These are phyloP conservation scores for Penicillium cinerascens DNA, from an alignment of 495 filamentous ascomycete species.

Conservation along the genomic window DNA sequence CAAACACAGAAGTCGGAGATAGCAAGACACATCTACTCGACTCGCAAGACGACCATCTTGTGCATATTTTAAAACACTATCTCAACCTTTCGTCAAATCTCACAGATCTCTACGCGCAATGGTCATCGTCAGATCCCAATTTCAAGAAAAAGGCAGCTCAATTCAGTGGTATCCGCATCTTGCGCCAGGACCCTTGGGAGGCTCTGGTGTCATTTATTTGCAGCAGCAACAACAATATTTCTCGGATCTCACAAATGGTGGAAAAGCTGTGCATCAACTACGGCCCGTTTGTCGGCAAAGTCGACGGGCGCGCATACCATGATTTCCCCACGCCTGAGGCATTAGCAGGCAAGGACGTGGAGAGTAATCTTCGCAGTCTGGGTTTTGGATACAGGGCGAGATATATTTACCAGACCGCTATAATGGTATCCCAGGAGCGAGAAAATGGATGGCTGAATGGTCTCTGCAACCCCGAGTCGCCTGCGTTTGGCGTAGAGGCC, in stretches of 20 bases:
- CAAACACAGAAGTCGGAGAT: conserved; percentile 14
- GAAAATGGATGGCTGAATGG: conserved; percentile 71
- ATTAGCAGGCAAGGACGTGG: conserved; percentile 65
- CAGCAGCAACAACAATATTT: conserved; percentile 98
- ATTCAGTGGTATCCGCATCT: conserved; percentile 90
- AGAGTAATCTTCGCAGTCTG: conserved; percentile 70
- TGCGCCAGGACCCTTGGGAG: conserved; percentile 96
- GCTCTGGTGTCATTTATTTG: conserved; percentile 92
- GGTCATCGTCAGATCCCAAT: conserved; percentile 81
- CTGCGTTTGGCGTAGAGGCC: conserved; percentile 49
- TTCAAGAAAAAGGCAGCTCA: conserved; percentile 84
- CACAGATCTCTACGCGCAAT: conserved; percentile 73
- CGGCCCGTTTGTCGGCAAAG: conserved; percentile 67
- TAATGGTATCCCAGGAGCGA: conserved; percentile 62
- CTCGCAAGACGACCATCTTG: conserved; percentile 56
- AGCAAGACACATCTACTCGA: background rate
- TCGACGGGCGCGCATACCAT: conserved; percentile 70
- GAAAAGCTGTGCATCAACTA: conserved; percentile 87
- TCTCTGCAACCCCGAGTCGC: conserved; percentile 73
- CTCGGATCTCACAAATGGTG: conserved; percentile 92
- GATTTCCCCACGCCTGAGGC: conserved; percentile 79
- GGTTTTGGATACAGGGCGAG: conserved; percentile 95
- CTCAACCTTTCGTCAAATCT: conserved; percentile 77
- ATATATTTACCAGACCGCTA: conserved; percentile 82
- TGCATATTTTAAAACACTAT: conserved; percentile 68